These are phyloP conservation scores for Penicillium hesseltinei DNA, from an alignment of 2,329 filamentous ascomycete species.

Conservation along the genomic window DNA sequence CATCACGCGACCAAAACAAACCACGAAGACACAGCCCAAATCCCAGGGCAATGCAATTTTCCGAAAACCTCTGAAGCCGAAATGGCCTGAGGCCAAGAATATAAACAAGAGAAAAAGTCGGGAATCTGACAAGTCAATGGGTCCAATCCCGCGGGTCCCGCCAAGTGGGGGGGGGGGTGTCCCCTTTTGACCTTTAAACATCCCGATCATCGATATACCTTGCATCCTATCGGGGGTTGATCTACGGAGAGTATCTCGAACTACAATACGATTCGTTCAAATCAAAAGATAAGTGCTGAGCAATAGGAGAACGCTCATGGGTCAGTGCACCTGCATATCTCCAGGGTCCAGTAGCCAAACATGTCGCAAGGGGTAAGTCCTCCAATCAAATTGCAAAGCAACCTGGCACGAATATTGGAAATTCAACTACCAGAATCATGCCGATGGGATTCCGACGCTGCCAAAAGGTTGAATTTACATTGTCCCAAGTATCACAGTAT, in stretches of 20 bases:
- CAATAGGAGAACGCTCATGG: not conserved
- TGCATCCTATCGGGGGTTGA: not conserved
- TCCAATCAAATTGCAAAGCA: not conserved
- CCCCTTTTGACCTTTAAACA: not conserved
- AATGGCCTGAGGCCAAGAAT: not conserved
- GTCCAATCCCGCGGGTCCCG: not conserved
- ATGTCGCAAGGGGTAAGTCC: not conserved
- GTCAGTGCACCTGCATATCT: not conserved
- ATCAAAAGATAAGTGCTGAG: not conserved
- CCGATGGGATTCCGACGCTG: not conserved
- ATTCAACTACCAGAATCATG: not conserved
- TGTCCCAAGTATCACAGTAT: too few species aligned
- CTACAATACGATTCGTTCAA: not conserved
- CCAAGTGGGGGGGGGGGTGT: not conserved
- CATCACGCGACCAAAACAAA: not conserved
- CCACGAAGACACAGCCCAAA: not conserved
- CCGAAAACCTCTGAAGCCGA: not conserved
- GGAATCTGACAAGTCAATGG: not conserved
- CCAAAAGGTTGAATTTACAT: too few species aligned
- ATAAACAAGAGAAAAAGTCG: not conserved
- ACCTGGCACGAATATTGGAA: not conserved
- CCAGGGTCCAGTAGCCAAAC: not conserved
- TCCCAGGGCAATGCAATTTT: not conserved
- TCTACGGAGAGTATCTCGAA: too few species aligned
- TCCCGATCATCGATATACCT: not conserved